Percentiles rank a stretch among this genome's conserved stretches.
Conservation (phyloP, 2,329 filamentous ascomycete species). For the Plectosphaerella sp. region DNA sequence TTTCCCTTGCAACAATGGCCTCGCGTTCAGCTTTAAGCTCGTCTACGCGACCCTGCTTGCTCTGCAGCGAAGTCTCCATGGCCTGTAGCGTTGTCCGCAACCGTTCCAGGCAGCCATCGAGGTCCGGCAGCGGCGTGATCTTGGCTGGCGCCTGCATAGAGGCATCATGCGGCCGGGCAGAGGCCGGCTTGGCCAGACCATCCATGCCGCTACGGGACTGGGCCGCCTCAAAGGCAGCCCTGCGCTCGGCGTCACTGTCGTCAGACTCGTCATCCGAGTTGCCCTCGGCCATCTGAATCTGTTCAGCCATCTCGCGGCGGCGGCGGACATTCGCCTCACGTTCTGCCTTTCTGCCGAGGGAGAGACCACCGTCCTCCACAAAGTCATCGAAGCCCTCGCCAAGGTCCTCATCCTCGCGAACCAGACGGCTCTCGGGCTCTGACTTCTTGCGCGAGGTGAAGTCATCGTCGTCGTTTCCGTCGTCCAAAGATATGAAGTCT, state of each 20-base stretch:
- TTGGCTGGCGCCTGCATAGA: conserved; percentile 60
- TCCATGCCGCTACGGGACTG: conserved; percentile 88
- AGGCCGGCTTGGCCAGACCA: conserved; percentile 46
- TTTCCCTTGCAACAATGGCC: conserved; percentile 65
- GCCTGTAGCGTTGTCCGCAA: conserved; percentile 57
- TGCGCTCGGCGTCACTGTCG: conserved; percentile 67
- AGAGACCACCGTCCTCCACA: conserved; percentile 77
- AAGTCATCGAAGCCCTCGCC: conserved; percentile 92
- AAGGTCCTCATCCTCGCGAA: conserved; percentile 85
- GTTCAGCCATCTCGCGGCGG: conserved; percentile 73
- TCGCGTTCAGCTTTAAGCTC: conserved; percentile 64
- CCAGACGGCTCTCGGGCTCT: conserved; percentile 63
- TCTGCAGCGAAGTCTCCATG: conserved; percentile 59
- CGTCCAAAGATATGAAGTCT: conserved; percentile 61
- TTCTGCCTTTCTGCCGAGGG: conserved; percentile 75
- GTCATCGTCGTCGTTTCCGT: conserved; percentile 34
- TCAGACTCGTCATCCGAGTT: conserved; percentile 56
- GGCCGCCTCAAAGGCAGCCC: conserved; percentile 79
- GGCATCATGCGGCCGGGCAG: conserved; percentile 13
- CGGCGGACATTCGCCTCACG: conserved; percentile 62
- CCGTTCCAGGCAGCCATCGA: conserved; percentile 62
- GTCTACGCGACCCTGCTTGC: conserved; percentile 59
- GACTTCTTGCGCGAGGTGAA: conserved; percentile 45
- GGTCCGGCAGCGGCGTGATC: conserved; percentile 72
- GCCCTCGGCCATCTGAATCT: conserved; percentile 77